A percentile compares a stretch with the other conserved stretches of the same genome.
phyloP scores from a whole-genome alignment of 148 eudicot species.

The Rheum nobile region DNA sequence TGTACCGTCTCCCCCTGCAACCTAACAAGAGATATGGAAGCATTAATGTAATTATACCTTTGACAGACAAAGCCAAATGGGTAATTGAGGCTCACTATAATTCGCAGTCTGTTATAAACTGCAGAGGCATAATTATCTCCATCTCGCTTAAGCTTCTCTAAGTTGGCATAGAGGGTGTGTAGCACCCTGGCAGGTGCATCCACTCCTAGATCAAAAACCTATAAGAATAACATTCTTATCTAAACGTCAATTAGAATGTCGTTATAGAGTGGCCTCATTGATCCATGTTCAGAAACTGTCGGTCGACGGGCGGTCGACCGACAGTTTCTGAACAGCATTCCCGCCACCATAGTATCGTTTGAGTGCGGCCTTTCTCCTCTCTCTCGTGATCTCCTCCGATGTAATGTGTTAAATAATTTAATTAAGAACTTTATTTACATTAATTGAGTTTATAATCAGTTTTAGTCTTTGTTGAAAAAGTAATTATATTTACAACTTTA shows the following conservation, averaged over 20 bases:
- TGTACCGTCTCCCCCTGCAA: conserved; percentile 35
- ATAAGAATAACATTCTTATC: neutral
- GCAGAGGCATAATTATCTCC: conserved; percentile 16
- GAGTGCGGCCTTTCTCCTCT: no score
- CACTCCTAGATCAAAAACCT: conserved; percentile 25
- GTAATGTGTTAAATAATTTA: no score
- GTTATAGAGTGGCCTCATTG: neutral
- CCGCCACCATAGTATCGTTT: no score
- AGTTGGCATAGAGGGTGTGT: conserved; percentile 12
- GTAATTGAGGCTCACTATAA: conserved; percentile 18
- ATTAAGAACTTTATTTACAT: no score
- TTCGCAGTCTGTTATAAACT: conserved; percentile 16
- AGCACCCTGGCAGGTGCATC: conserved; percentile 22
- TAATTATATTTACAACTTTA: no score
- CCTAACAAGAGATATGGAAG: conserved; percentile 10
- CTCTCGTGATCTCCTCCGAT: no score
- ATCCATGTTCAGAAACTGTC: neutral
- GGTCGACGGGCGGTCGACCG: no score
- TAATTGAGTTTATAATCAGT: no score
- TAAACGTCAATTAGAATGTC: neutral
- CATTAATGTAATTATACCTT: neutral
- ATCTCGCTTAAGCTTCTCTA: conserved; percentile 18
- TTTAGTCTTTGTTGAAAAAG: no score
- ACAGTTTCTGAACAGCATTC: no score
- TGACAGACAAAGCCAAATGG: neutral